These are phyloP conservation scores for Botryobasidium botryosum DNA, from an alignment of 768 basidiomycete species.

Conservation along the genomic window DNA sequence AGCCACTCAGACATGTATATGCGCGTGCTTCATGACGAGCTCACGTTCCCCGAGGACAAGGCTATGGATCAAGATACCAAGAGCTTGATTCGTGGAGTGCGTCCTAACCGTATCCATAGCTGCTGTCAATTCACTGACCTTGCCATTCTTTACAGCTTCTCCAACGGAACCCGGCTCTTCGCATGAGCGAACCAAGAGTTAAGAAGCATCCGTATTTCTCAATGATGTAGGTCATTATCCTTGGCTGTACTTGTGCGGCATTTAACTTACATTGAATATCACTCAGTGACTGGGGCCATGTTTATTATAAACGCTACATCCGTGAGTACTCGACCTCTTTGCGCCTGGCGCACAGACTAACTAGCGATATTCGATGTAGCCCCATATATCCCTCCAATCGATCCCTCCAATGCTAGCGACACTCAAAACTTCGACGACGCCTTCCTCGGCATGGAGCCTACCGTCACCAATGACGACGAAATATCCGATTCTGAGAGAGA, in stretches of 20 bases:
- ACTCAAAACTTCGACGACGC: constrained; percentile 96
- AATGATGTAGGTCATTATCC: constrained; percentile 49
- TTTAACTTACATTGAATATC: constrained; percentile 6
- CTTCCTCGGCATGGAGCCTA: constrained; percentile 90
- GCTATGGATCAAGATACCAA: constrained; percentile 92
- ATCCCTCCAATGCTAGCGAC: constrained; percentile 83
- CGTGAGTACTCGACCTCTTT: constrained; percentile 33
- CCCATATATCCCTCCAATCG: constrained; percentile 84
- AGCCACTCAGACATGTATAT: constrained; percentile 94
- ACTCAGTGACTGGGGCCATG: constrained; percentile 78
- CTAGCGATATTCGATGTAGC: constrained; percentile 31
- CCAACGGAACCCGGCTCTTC: constrained; percentile 78
- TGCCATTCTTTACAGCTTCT: constrained; percentile 41
- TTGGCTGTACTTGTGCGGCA: constrained; percentile 8
- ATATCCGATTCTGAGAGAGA: constrained; percentile 13
- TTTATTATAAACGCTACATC: constrained; percentile 88
- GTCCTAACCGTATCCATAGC: background rate
- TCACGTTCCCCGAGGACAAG: constrained; percentile 76
- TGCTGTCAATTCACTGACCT: constrained; percentile 2
- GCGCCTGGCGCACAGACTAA: constrained; percentile 5
- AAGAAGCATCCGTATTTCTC: constrained; percentile 92
- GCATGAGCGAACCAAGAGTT: constrained; percentile 85
- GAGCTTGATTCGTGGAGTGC: constrained; percentile 82
- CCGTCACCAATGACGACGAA: constrained; percentile 41
- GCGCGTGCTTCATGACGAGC: constrained; percentile 75